phyloP scores from a whole-genome alignment of 306 rosid genomes.

The Citrullus amarus region DNA sequence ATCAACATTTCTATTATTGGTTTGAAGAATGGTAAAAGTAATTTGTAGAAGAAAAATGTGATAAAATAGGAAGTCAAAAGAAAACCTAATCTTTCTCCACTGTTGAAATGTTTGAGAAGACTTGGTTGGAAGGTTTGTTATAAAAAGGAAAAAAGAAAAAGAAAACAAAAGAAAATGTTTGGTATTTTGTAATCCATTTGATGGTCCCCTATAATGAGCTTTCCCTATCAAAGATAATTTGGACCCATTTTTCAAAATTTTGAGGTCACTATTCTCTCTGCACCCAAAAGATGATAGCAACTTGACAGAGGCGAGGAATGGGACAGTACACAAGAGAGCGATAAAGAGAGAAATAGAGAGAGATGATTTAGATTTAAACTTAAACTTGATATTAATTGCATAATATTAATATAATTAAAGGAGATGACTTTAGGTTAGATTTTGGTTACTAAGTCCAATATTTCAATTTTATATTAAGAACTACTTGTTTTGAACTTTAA shows the following conservation, averaged over 20 bases:
- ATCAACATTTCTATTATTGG: no score
- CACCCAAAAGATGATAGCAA: constrained; percentile 22
- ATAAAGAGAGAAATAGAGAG: neutral
- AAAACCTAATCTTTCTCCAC: neutral
- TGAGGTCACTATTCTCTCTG: constrained; percentile 16
- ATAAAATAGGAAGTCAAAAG: neutral
- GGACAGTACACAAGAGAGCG: neutral
- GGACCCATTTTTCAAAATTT: constrained; percentile 17
- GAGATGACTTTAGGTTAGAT: neutral
- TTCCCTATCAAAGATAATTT: constrained; percentile 13
- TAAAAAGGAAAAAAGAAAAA: no score
- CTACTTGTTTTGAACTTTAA: neutral
- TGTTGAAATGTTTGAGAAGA: neutral
- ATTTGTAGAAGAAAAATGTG: neutral
- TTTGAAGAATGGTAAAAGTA: no score
- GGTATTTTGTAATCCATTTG: neutral
- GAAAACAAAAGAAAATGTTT: neutral
- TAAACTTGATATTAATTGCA: neutral
- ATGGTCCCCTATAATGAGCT: constrained; percentile 26
- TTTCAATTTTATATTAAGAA: neutral
- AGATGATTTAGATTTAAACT: neutral
- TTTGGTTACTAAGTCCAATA: neutral
- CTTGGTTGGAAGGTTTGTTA: neutral
- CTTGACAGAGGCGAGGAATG: constrained; percentile 12
- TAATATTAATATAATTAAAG: neutral